Evolutionary conservation across 805 yeast genomes (phyloP).

Genomic region (Lachancea fermentati): DNA sequence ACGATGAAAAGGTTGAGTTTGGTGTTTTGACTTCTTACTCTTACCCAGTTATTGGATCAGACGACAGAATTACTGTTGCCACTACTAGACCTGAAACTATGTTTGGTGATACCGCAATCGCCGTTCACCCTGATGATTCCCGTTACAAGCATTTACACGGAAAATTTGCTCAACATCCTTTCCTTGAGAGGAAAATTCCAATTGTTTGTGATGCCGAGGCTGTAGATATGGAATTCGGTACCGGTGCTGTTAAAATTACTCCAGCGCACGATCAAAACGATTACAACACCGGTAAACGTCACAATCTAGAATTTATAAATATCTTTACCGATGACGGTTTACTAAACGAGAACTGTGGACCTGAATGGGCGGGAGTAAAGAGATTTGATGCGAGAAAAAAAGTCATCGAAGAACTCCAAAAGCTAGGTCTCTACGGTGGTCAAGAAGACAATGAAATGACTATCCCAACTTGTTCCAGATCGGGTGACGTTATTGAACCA

Average conservation of each 20-base stretch:
- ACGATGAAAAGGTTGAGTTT: slow-evolving; percentile 85
- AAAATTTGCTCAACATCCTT: slow-evolving; percentile 84
- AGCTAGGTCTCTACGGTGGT: slow-evolving; percentile 67
- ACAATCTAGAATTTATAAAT: slow-evolving; percentile 79
- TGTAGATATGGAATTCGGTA: slow-evolving; percentile 98
- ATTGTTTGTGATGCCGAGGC: slow-evolving; percentile 87
- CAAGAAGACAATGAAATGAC: slow-evolving; percentile 95
- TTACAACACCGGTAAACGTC: slow-evolving; percentile 94
- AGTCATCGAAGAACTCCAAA: slow-evolving; percentile 77
- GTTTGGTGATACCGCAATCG: slow-evolving; percentile 97
- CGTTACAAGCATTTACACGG: slow-evolving; percentile 95
- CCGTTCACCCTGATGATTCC: slow-evolving; percentile 92
- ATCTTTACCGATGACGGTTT: slow-evolving; percentile 89
- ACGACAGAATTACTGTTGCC: slow-evolving; percentile 85
- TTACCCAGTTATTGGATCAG: slow-evolving; percentile 78
- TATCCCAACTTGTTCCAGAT: slow-evolving; percentile 89
- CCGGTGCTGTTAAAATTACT: slow-evolving; percentile 99
- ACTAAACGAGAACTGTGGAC: slow-evolving; percentile 85
- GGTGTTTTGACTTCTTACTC: slow-evolving; percentile 97
- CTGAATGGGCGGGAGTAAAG: slow-evolving; percentile 80
- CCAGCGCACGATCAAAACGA: slow-evolving; percentile 98
- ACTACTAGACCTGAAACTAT: slow-evolving; percentile 99
- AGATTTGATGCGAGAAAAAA: slow-evolving; percentile 88
- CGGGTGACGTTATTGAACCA: slow-evolving; percentile 97
- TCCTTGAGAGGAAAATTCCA: slow-evolving; percentile 78